Evolutionary conservation across 176 grass and related monocot genomes (phyloP).

Genomic region (Hordeum vulgare): DNA sequence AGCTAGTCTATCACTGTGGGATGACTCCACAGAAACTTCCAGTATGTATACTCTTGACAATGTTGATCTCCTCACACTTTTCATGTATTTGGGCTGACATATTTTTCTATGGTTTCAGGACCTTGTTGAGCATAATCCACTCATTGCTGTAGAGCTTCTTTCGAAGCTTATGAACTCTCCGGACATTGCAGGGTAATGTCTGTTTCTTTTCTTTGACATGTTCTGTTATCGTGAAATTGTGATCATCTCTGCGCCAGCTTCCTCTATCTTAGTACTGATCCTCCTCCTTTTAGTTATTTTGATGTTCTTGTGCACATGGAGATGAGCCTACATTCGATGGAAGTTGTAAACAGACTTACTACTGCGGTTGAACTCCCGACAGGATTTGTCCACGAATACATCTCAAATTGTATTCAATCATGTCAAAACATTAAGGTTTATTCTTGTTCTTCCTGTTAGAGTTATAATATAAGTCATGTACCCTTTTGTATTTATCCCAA

Average conservation of each 20-base stretch:
- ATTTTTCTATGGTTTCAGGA: conserved; percentile 52
- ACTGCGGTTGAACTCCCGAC: conserved; percentile 92
- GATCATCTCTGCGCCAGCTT: background rate
- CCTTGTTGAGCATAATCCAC: conserved; percentile 95
- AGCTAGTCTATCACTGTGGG: conserved; percentile 88
- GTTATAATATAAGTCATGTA: no score
- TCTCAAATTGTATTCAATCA: conserved; percentile 95
- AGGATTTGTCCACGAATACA: conserved; percentile 93
- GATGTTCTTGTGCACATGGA: conserved; percentile 98
- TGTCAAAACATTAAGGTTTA: conserved; percentile 97
- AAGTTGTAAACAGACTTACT: conserved; percentile 99
- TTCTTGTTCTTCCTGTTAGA: conserved; percentile 26
- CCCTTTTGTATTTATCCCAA: no score
- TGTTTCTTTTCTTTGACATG: conserved; percentile 16
- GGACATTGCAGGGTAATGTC: conserved; percentile 77
- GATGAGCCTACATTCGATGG: conserved; percentile 98
- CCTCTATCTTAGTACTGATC: conserved; percentile 6
- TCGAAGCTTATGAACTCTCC: conserved; percentile 93
- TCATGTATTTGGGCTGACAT: conserved; percentile 3
- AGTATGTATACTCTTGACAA: conserved; percentile 29
- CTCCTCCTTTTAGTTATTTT: conserved; percentile 55
- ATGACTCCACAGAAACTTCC: conserved; percentile 84
- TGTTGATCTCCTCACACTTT: background rate
- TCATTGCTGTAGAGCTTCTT: conserved; percentile 96
- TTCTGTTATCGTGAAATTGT: background rate